Evolutionary conservation across 352 stramenopile species (phyloP), one percentile per base, ranked within the genome.

Genomic region (Peronospora belbahrii): DNA sequence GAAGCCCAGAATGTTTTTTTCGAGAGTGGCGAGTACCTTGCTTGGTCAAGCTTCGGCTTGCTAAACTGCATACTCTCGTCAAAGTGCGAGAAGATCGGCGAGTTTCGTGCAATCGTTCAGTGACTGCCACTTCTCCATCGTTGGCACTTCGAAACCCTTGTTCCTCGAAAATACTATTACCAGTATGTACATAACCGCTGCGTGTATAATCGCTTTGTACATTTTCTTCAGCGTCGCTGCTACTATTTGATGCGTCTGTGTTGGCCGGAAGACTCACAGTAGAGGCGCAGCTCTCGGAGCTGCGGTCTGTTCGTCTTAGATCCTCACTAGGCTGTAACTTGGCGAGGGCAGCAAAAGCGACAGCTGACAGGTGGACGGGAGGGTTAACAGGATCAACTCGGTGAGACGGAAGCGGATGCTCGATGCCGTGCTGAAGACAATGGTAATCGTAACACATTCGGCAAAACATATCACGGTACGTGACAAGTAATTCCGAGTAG

Each of bases 381-480:
- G 79, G 78, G 17, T 86, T 75, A 17, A 79, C 50, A n/a, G 79
- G 79, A 42, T 91, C 76, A 6, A 71, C 57, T 23, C 79, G 72
- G 22, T 58, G 52, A 13, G 48, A 67, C 0, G 74, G 76, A 50
- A 85, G 67, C 10, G 79, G 76, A 24, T 87, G 79, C 52, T 91
- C 62, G 43, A 88, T 93, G 0, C 87, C 87, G 59, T 97, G 90
- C 30, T 93, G 62, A 15, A 84, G 74, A 47, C 90, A 97, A 57
- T 97, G 87, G 56, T 96, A 97, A 34, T 76, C 82, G 59, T 96
- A 96, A 59, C 90, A 97, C 63, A 88, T 82, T 23, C 84, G 72
- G 56, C 90, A 97, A 45, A 96, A 96, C 17, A 97, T 59, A 33
- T 95, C 75, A n/a, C 83, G 74, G 57, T 93, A 97, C 2, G 78